A percentile compares a stretch with the other conserved stretches of the same genome.
Evolutionary conservation across 129 eudicot genomes (phyloP).

Genomic region (Arctium lappa): DNA sequence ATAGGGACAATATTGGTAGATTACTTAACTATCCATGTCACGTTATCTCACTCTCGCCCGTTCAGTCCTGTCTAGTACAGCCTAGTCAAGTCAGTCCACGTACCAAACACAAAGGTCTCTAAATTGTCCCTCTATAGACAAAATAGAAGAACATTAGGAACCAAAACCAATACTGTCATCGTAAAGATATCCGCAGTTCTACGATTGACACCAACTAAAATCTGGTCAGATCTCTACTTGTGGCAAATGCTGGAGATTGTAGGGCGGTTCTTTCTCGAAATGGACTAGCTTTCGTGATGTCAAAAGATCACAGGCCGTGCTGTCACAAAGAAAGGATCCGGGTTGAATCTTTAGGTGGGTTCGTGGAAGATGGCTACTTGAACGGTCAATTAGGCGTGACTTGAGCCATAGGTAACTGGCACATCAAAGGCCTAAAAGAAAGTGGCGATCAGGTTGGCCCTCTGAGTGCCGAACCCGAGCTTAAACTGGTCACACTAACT

Average conservation of each 20-base stretch:
- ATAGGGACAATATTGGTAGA: too few species aligned
- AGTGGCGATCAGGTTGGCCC: conserved; percentile 45
- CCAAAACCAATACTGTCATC: background rate
- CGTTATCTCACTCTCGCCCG: too few species aligned
- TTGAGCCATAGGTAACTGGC: conserved; percentile 84
- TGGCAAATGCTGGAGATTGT: conserved; percentile 93
- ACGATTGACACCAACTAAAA: background rate
- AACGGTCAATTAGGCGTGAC: conserved; percentile 74
- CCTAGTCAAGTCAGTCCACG: too few species aligned
- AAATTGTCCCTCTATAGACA: background rate
- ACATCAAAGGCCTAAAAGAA: conserved; percentile 72
- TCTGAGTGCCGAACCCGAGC: conserved; percentile 77
- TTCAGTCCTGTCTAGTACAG: too few species aligned
- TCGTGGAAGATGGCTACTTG: conserved; percentile 66
- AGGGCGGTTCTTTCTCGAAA: conserved; percentile 70
- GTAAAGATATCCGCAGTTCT: background rate
- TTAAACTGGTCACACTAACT: conserved; percentile 55
- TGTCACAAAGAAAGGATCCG: conserved; percentile 48
- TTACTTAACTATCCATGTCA: too few species aligned
- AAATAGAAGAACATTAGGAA: too few species aligned
- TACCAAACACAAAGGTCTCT: too few species aligned
- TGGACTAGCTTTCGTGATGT: conserved; percentile 77
- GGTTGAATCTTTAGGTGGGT: conserved; percentile 66
- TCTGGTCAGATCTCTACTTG: conserved; percentile 66
- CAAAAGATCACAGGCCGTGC: conserved; percentile 75